phyloP scores from a whole-genome alignment of 306 rosid species.

The Trifolium dubium region DNA sequence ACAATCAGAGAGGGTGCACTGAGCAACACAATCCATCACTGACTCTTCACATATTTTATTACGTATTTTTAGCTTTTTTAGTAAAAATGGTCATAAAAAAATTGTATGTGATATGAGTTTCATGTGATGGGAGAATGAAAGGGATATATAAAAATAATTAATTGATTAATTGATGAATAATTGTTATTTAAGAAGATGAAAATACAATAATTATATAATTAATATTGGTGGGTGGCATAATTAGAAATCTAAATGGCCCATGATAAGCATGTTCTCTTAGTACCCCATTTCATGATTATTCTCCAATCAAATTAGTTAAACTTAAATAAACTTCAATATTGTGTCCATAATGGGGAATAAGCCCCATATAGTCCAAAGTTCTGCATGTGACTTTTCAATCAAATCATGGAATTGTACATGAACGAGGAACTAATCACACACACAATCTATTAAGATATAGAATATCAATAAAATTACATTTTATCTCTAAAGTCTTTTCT shows the following conservation, averaged over 20 bases:
- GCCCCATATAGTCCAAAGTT: conserved; percentile 57
- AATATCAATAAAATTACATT: conserved; percentile 30
- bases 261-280: conserved; percentile 67
- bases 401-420: conserved; percentile 57
- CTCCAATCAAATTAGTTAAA: conserved; percentile 48
- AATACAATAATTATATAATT: conserved; percentile 29
- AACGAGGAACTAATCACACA: conserved; percentile 52
- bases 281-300: conserved; percentile 61
- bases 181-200: conserved; percentile 6
- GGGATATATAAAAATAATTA: conserved; percentile 17
- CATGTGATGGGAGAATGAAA: conserved; percentile 42
- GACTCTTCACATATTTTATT: conserved; percentile 31
- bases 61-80: too few species aligned
- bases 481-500: conserved; percentile 28
- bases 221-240: conserved; percentile 57
- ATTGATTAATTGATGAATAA: neutral
- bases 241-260: conserved; percentile 53
- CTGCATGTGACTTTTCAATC: conserved; percentile 57
- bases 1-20: conserved; percentile 12
- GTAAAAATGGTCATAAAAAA: too few species aligned
- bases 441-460: conserved; percentile 51
- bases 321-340: conserved; percentile 32
- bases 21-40: conserved; percentile 47
- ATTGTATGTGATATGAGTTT: conserved; percentile 42
- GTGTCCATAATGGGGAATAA: conserved; percentile 37